These are phyloP conservation scores for Musa beccarii DNA, from an alignment of 176 grass and related monocot genomes.

Conservation along the genomic window DNA sequence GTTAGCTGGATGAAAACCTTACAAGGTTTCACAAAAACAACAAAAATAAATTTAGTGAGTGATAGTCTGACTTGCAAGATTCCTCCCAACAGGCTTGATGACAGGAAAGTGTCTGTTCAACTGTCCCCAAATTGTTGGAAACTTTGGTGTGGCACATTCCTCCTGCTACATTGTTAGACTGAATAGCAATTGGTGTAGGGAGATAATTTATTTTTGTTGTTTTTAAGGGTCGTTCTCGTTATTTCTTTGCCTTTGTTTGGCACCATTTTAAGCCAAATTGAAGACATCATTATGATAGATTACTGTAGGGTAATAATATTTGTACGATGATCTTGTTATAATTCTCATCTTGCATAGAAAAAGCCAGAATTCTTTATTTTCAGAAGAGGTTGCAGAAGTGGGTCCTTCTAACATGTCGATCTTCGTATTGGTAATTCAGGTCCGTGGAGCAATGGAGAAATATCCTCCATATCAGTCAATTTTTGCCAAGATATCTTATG, in stretches of 20 bases:
- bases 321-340: no score
- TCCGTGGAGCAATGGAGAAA: conserved; percentile 89
- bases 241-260: not conserved
- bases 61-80: no score
- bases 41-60: no score
- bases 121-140: no score
- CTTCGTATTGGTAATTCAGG: conserved; percentile 29
- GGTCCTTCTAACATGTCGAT: not conserved
- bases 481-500: conserved; percentile 80
- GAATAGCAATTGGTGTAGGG: not conserved
- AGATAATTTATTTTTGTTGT: not conserved
- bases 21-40: no score
- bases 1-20: no score
- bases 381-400: not conserved
- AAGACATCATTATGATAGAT: no score
- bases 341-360: not conserved
- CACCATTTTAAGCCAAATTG: not conserved
- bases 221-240: not conserved
- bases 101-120: no score
- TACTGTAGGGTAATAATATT: no score
- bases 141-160: not conserved
- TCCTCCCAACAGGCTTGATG: no score
- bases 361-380: not conserved
- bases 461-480: conserved; percentile 92
- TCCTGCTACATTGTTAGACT: not conserved